A percentile compares a stretch with the other conserved stretches of the same genome.
Evolutionary conservation across 2,329 filamentous ascomycete genomes (phyloP).

Genomic region (Aspergillus alliaceus): DNA sequence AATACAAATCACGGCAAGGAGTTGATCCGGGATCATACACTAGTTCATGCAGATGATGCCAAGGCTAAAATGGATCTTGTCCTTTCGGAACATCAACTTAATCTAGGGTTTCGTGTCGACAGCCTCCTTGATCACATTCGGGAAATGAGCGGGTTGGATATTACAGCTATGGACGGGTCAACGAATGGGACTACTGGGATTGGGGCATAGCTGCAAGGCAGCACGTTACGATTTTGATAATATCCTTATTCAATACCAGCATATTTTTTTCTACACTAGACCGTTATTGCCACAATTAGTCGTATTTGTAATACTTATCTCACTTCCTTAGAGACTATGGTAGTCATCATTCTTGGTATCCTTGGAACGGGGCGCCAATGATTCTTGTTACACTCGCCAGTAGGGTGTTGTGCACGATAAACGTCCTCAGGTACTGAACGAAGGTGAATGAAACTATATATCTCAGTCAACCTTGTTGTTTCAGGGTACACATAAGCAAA

Average conservation of each 20-base stretch:
- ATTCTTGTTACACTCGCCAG: no score
- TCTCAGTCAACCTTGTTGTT: no score
- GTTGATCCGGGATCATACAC: conserved; percentile 32
- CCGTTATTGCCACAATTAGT: neutral
- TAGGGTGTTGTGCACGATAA: no score
- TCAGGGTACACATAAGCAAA: no score
- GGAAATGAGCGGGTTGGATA: conserved; percentile 25
- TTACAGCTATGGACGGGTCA: conserved; percentile 13
- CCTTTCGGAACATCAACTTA: conserved; percentile 36
- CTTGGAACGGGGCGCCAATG: no score
- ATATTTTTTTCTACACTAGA: neutral
- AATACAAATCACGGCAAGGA: conserved; percentile 33
- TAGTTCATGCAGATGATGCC: conserved; percentile 36
- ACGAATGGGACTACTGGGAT: conserved; percentile 6
- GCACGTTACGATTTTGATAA: neutral
- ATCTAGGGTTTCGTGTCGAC: conserved; percentile 32
- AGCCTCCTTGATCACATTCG: conserved; percentile 35
- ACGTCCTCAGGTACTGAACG: no score
- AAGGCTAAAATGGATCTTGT: conserved; percentile 38
- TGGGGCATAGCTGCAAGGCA: neutral
- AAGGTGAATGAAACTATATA: no score
- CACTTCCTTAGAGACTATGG: neutral
- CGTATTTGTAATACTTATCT: neutral
- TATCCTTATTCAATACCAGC: neutral
- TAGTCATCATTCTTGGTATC: no score